A percentile compares a stretch with the other conserved stretches of the same genome.
Conservation (phyloP, 83 land plant genomes). For the Diphasiastrum complanatum region DNA sequence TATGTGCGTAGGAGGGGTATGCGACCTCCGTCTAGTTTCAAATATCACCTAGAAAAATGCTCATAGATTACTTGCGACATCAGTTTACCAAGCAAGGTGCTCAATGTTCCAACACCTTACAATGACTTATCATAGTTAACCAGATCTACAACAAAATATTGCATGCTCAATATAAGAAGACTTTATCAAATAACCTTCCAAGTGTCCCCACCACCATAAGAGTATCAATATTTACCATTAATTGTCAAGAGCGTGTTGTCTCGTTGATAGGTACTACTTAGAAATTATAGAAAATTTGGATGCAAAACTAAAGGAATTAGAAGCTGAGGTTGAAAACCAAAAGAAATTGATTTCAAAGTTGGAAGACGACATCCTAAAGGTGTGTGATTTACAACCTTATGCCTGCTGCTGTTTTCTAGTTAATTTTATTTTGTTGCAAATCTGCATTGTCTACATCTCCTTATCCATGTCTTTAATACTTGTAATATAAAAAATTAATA, state of each 20-base stretch:
- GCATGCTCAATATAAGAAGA: too few relatives aligned
- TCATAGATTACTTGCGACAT: not conserved
- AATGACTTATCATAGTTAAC: not conserved
- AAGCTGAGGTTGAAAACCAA: conserved; percentile 63
- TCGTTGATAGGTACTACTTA: conserved; percentile 58
- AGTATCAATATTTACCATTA: too few relatives aligned
- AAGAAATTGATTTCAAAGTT: conserved; percentile 75
- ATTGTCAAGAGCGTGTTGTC: not conserved
- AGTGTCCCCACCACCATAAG: too few relatives aligned
- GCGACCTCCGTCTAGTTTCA: too few relatives aligned
- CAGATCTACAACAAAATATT: too few relatives aligned
- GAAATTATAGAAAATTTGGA: conserved; percentile 52
- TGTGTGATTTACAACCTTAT: conserved; percentile 14
- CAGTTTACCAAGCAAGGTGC: too few relatives aligned
- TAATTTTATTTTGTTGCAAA: not conserved
- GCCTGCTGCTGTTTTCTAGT: not conserved
- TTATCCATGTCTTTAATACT: not conserved
- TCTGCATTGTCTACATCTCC: not conserved
- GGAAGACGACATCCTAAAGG: conserved; percentile 95
- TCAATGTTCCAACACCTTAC: too few relatives aligned
- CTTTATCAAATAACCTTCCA: too few relatives aligned
- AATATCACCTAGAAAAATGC: too few relatives aligned
- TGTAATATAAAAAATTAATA: not conserved
- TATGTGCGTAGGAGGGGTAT: too few relatives aligned
- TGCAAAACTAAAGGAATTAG: conserved; percentile 49